These are phyloP conservation scores for Fusarium pseudoanthophilum DNA, from an alignment of 2,329 filamentous ascomycete genomes.

Conservation along the genomic window DNA sequence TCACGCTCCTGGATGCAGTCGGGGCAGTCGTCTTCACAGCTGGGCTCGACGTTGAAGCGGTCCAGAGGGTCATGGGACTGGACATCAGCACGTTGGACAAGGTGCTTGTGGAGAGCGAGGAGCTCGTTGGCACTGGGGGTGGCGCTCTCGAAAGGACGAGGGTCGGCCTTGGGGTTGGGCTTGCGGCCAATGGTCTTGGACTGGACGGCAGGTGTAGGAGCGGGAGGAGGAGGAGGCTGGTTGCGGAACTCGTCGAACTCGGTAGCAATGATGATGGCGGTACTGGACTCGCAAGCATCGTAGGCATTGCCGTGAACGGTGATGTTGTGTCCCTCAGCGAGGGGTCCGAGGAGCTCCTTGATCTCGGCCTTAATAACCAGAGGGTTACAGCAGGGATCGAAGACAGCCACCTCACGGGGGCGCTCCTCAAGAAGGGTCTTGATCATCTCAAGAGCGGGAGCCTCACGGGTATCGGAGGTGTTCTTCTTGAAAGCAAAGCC, in stretches of 20 bases:
- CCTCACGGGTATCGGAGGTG: slow-evolving; percentile 79
- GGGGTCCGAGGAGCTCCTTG: slow-evolving; percentile 53
- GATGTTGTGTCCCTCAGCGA: slow-evolving; percentile 56
- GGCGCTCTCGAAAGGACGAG: slow-evolving; percentile 56
- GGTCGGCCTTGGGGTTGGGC: slow-evolving; percentile 57
- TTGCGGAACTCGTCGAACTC: slow-evolving; percentile 67
- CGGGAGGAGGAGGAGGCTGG: slow-evolving; percentile 49
- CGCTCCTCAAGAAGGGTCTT: slow-evolving; percentile 72
- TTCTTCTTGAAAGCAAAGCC: slow-evolving; percentile 86
- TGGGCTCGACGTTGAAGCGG: slow-evolving; percentile 58
- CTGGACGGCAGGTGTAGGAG: slow-evolving; percentile 41
- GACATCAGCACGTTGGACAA: slow-evolving; percentile 50
- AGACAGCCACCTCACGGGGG: slow-evolving; percentile 72
- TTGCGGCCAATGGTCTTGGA: slow-evolving; percentile 50
- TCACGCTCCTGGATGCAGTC: slow-evolving; percentile 59
- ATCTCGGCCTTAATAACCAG: slow-evolving; percentile 63
- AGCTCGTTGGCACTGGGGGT: slow-evolving; percentile 58
- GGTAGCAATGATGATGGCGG: slow-evolving; percentile 65
- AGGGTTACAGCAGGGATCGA: slow-evolving; percentile 71
- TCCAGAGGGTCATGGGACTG: slow-evolving; percentile 56
- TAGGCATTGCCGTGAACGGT: slow-evolving; percentile 61
- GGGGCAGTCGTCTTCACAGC: slow-evolving; percentile 58
- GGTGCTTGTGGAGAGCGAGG: slow-evolving; percentile 59
- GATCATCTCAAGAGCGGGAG: slow-evolving; percentile 75
- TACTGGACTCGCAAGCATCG: slow-evolving; percentile 60